Evolutionary conservation across 805 yeast species (phyloP), one percentile per base, ranked within the genome.

Genomic region (Wickerhamiella shivajii): DNA sequence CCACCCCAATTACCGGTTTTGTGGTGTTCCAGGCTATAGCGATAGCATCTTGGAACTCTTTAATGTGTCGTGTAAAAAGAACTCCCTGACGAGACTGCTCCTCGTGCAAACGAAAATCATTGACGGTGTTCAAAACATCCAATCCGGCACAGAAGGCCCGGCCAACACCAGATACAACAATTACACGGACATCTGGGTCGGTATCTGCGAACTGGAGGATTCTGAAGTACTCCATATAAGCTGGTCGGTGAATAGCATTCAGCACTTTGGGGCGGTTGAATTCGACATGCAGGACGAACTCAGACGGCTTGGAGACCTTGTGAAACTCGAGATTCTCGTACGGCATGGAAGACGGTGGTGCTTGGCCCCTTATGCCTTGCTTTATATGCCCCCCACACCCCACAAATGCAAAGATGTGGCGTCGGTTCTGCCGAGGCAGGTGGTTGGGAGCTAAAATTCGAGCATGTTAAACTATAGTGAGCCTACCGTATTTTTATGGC

Each of bases 121-220:
- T 24, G 22, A 50, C 47, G 26, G 40, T 39, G 3, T 43, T 36
- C 13, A 41, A 61, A 46, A 78, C 50, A 48, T 79, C 76, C 41
- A 78, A 60, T 0, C 92, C 92, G 3, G 80, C 61, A 18, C 73
- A 60, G 46, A 79, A 74, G 10, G 59, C 60, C 2, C 74, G 61
- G 6, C 77, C 77, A 2, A 49, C 57, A 0, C 75, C 73, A 1
- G 73, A 64, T 1, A 78, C 57, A 6, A 79, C 62, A 19, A 76
- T 67, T 6, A 64, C 69, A 16, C 68, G 65, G 17, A 73, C 64
- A 1, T 53, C 55, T 3, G 63, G 52, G 29, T 61, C 64, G 3
- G 41, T 32, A 29, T 67, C 71, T 16, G 78, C 56, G 26, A 44
- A 41, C 13, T 51, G 45, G 38, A 78, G 60, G 6, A 75, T 53